Conservation (phyloP, 495 filamentous ascomycete species). For the Parachaetomium inaequale region DNA sequence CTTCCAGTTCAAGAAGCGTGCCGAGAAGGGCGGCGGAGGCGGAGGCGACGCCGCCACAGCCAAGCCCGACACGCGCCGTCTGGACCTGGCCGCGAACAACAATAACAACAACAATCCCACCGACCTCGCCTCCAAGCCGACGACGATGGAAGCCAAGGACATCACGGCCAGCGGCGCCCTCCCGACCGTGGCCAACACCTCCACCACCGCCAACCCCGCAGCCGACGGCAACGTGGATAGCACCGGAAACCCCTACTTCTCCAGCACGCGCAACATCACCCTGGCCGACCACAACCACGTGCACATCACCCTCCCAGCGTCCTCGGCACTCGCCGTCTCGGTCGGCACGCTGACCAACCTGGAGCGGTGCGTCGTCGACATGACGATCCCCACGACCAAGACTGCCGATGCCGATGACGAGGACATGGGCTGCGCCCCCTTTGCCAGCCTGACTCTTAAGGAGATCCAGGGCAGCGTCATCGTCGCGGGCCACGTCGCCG, state of each 20-base stretch:
- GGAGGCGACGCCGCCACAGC: background rate
- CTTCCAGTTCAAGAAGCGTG: constrained; percentile 47
- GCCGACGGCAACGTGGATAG: constrained; percentile 11
- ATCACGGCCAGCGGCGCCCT: constrained; percentile 25
- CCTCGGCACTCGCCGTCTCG: constrained; percentile 61
- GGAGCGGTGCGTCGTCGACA: constrained; percentile 69
- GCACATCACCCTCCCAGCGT: constrained; percentile 71
- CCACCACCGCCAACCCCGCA: constrained; percentile 30
- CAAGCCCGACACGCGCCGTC: constrained; percentile 11
- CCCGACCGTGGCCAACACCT: constrained; percentile 22
- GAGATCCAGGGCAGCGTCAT: constrained; percentile 65
- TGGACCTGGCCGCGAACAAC: background rate
- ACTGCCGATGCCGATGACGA: constrained; percentile 13
- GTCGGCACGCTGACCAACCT: constrained; percentile 73
- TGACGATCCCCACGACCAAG: constrained; percentile 57
- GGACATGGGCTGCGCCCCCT: constrained; percentile 64
- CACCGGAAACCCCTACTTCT: constrained; percentile 58
- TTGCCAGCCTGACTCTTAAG: constrained; percentile 70
- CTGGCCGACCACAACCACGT: constrained; percentile 59
- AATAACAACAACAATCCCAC: background rate
- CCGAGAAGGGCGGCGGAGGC: too few relatives aligned
- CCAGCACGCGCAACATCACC: constrained; percentile 55
- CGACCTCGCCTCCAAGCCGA: constrained; percentile 14
- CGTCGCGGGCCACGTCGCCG: constrained; percentile 70
- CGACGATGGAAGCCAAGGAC: constrained; percentile 32